Conservation (phyloP, 495 filamentous ascomycete genomes). For the Annulohypoxylon stygium region DNA sequence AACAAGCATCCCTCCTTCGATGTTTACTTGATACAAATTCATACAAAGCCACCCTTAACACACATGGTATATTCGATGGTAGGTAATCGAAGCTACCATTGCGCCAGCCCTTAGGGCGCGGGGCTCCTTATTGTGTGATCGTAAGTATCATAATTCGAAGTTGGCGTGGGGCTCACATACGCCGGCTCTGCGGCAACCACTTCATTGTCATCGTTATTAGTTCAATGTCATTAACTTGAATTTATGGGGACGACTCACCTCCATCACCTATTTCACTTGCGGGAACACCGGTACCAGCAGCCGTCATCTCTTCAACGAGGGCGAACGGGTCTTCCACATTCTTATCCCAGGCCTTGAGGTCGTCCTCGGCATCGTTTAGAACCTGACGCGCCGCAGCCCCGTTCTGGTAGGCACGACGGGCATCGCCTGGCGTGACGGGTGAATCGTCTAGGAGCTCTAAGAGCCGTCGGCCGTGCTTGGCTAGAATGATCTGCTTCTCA, state of each 20-base stretch:
- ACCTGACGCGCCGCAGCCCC: constrained; percentile 77
- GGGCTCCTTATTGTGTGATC: not conserved
- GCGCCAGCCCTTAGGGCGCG: not conserved
- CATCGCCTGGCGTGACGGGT: constrained; percentile 88
- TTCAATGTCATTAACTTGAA: not conserved
- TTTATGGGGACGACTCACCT: constrained; percentile 25
- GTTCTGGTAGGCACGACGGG: constrained; percentile 73
- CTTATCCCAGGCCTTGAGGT: constrained; percentile 82
- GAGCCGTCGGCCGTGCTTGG: constrained; percentile 86
- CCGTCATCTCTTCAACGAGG: constrained; percentile 10
- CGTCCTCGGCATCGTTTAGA: constrained; percentile 93
- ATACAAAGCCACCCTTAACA: not conserved
- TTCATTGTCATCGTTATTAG: constrained; percentile 13
- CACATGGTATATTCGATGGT: not conserved
- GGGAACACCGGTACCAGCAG: not conserved
- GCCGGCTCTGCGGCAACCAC: constrained; percentile 2
- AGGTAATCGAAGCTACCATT: not conserved
- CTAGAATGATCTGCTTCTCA: constrained; percentile 95
- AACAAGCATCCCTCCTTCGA: not conserved
- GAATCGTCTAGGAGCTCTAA: constrained; percentile 92
- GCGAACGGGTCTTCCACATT: constrained; percentile 38
- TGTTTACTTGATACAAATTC: not conserved
- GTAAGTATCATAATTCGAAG: constrained; percentile 24
- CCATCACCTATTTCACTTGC: not conserved
- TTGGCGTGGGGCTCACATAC: constrained; percentile 35